Percentiles rank a stretch among this genome's conserved stretches.
Conservation (phyloP, 331 rosid species). For the Quercus phellos region DNA sequence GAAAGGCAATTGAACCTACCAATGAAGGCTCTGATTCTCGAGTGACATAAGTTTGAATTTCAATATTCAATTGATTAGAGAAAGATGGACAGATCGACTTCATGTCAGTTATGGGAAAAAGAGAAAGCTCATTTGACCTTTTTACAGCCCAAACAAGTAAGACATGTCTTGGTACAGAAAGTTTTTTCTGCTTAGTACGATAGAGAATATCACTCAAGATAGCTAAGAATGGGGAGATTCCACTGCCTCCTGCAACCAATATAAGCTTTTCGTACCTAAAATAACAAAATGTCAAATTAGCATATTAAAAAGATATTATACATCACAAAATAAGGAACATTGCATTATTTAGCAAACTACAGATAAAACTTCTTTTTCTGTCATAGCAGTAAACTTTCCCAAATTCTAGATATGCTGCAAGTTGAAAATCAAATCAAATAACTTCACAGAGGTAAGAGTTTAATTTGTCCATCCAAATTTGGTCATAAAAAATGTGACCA, state of each 20-base stretch:
- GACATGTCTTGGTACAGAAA: constrained; percentile 56
- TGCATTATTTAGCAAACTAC: background rate
- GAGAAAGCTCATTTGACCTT: constrained; percentile 69
- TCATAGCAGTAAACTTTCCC: background rate
- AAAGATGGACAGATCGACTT: constrained; percentile 62
- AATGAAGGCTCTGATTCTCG: constrained; percentile 69
- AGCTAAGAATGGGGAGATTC: constrained; percentile 89
- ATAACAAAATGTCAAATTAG: constrained; percentile 7
- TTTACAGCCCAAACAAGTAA: constrained; percentile 85
- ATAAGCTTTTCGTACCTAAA: constrained; percentile 80
- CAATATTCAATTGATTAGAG: constrained; percentile 48
- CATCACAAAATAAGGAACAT: background rate
- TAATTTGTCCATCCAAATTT: background rate
- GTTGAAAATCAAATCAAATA: background rate
- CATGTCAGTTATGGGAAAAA: constrained; percentile 62
- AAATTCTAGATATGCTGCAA: background rate
- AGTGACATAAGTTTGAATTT: constrained; percentile 64
- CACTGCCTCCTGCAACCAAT: constrained; percentile 92
- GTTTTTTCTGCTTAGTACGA: constrained; percentile 62
- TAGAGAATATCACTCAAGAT: constrained; percentile 83
- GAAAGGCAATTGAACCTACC: constrained; percentile 44
- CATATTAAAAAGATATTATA: constrained; percentile 5
- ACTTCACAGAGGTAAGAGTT: too few relatives aligned
- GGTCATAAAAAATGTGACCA: background rate
- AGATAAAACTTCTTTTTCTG: background rate